Base-by-base conservation (phyloP, 164 flowering plant species). In the Kalanchoe fedtschenkoi region DNA sequence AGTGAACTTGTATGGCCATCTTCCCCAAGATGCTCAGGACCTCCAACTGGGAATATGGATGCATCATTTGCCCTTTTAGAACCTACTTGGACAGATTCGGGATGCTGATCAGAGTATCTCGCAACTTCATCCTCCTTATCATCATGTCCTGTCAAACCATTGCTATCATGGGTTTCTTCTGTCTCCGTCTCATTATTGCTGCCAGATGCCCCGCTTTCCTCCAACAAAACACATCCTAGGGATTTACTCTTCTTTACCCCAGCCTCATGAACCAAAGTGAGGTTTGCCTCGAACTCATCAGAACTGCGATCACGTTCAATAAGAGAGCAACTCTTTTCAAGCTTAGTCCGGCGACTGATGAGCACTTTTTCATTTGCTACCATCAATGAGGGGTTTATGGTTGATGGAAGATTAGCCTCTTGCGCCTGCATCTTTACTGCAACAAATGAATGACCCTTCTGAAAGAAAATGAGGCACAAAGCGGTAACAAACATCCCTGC, bases 171-270 rank as follows among this genome's bases (percentile, higher is more conserved):
- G 42, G 71, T 89, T 66, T 76, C 76, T 53, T 76, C 90, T 0
- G 69, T 67, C 32, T 71, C 77, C n/a, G n/a, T n/a, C n/a, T n/a
- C n/a, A n/a, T n/a, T n/a, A 71, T 65, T 63, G 32, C 66, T 71
- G 42, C 38, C 60, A 60, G 65, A 60, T 35, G 65, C 41, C 60
- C 64, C 72, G 2, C 72, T 76, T 44, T 75, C 68, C 72, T 60
- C 68, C 42, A 76, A 77, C 39, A 85, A 54, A 35, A 66, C 81
- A 81, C 79, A 77, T 65, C 89, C 96, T 16, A 83, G 68, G 68
- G 96, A 92, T 60, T 62, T 73, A 74, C 95, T 76, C 71, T 83
- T 89, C 74, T 69, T 80, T 13, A 89, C 65, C 56, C 53, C 73
- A n/a, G 3, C 3, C 13, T 69, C 71, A 44, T n/a, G 64, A 53